Evolutionary conservation across 371 early-diverging fungal species (phyloP).

Genomic region (Fennellomyces sp.): DNA sequence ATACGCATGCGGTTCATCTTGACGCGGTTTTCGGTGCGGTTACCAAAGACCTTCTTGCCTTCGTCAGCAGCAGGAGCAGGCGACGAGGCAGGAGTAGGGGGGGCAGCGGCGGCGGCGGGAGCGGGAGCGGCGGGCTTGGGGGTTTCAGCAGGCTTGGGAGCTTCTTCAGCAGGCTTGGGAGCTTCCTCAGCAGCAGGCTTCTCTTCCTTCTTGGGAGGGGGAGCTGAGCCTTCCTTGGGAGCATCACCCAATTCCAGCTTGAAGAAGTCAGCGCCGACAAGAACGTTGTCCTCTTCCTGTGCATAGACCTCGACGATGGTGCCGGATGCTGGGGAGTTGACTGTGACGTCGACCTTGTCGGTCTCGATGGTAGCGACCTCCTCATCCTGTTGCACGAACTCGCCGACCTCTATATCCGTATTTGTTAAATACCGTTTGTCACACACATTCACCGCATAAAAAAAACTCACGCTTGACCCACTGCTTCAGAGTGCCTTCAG

Average conservation of each 20-base stretch:
- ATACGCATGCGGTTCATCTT: conserved; percentile 98
- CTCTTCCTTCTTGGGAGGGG: conserved; percentile 45
- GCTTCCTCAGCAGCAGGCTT: conserved; percentile 35
- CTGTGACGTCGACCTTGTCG: conserved; percentile 96
- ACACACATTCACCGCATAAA: neutral
- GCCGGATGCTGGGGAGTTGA: conserved; percentile 94
- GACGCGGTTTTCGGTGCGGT: conserved; percentile 72
- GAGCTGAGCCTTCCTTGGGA: conserved; percentile 57
- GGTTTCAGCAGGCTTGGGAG: conserved; percentile 47
- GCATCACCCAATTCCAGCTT: conserved; percentile 84
- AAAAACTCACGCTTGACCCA: conserved; percentile 90
- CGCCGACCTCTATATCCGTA: conserved; percentile 83
- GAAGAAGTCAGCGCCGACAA: conserved; percentile 93
- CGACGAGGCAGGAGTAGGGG: conserved; percentile 23
- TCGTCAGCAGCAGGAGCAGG: conserved; percentile 14
- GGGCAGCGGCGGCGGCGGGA: conserved; percentile 32
- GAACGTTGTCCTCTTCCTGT: conserved; percentile 91
- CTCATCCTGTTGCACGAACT: conserved; percentile 92
- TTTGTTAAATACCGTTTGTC: neutral
- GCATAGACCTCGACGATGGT: conserved; percentile 84
- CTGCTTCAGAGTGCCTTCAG: conserved; percentile 94
- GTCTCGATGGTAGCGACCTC: conserved; percentile 97
- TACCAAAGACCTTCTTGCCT: conserved; percentile 34
- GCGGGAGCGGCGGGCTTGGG: conserved; percentile 27
- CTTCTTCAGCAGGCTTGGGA: conserved; percentile 33